Conservation (phyloP, 176 grass and related monocot species). For the Rhipidocladum racemiflorum region DNA sequence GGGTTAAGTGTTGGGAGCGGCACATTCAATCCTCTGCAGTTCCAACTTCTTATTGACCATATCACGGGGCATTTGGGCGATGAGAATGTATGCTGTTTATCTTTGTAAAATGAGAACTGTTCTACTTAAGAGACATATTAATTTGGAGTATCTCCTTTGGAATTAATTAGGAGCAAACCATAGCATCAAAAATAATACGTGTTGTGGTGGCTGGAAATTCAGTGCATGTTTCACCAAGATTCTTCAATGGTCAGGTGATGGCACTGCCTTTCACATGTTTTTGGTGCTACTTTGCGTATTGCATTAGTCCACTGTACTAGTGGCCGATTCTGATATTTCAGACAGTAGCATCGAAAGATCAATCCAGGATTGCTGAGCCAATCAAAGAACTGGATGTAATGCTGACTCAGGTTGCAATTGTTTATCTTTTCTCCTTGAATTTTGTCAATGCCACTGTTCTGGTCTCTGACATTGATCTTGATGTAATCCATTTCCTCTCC, state of each 20-base stretch:
- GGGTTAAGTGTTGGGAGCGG: constrained; percentile 68
- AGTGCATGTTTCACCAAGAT: constrained; percentile 64
- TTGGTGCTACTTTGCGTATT: neutral
- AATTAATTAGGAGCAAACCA: constrained; percentile 75
- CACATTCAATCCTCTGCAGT: constrained; percentile 92
- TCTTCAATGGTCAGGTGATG: constrained; percentile 77
- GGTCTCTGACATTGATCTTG: constrained; percentile 15
- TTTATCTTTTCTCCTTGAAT: constrained; percentile 1
- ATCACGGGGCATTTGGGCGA: constrained; percentile 93
- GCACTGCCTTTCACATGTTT: constrained; percentile 20
- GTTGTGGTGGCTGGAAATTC: constrained; percentile 90
- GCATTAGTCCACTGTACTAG: neutral
- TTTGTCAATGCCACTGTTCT: constrained; percentile 7
- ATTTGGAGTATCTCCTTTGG: neutral
- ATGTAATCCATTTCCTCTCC: constrained; percentile 31
- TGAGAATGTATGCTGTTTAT: constrained; percentile 74
- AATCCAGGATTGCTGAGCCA: constrained; percentile 78
- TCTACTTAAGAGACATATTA: neutral
- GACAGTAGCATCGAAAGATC: constrained; percentile 80
- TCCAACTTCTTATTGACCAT: constrained; percentile 98
- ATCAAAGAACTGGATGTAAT: constrained; percentile 97
- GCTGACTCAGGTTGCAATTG: constrained; percentile 75
- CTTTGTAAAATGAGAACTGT: constrained; percentile 20
- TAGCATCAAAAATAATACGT: constrained; percentile 79
- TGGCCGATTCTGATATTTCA: constrained; percentile 33